phyloP scores from a whole-genome alignment of 192 early-diverging fungal species.

The Geranomyces variabilis region DNA sequence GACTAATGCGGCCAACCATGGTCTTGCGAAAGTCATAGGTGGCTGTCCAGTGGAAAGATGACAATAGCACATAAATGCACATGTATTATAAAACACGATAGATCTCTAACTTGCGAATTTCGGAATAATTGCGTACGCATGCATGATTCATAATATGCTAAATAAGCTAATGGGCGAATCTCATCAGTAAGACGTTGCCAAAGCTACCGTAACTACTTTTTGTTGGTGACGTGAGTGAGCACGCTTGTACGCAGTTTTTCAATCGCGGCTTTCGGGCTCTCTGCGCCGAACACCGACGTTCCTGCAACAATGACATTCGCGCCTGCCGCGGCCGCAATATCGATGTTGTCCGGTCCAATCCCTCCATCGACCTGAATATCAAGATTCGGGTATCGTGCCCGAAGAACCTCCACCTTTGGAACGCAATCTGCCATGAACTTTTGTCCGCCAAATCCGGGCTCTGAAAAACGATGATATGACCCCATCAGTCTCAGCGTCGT shows the following conservation, averaged over 20 bases:
- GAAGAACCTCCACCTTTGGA: constrained; percentile 79
- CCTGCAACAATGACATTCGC: constrained; percentile 99
- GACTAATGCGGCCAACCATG: too few species aligned
- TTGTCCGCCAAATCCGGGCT: constrained; percentile 97
- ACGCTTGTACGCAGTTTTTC: constrained; percentile 51
- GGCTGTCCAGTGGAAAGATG: too few species aligned
- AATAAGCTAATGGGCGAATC: too few species aligned
- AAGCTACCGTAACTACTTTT: not conserved
- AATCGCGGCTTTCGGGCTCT: constrained; percentile 74
- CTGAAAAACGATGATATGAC: constrained; percentile 32
- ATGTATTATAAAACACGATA: too few species aligned
- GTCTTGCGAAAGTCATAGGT: too few species aligned
- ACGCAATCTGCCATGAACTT: constrained; percentile 87
- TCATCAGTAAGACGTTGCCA: too few species aligned
- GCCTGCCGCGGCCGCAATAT: constrained; percentile 81
- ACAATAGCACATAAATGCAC: too few species aligned
- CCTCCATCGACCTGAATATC: constrained; percentile 98
- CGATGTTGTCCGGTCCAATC: constrained; percentile 80
- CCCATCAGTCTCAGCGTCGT: too few species aligned
- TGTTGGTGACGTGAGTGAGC: constrained; percentile 19
- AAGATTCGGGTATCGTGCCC: constrained; percentile 76
- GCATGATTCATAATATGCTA: too few species aligned
- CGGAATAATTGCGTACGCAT: too few species aligned
- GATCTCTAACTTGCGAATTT: too few species aligned
- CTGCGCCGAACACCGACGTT: constrained; percentile 84